These are phyloP conservation scores for Xylariaceae sp. DNA, from an alignment of 2,329 filamentous ascomycete species.

Conservation along the genomic window DNA sequence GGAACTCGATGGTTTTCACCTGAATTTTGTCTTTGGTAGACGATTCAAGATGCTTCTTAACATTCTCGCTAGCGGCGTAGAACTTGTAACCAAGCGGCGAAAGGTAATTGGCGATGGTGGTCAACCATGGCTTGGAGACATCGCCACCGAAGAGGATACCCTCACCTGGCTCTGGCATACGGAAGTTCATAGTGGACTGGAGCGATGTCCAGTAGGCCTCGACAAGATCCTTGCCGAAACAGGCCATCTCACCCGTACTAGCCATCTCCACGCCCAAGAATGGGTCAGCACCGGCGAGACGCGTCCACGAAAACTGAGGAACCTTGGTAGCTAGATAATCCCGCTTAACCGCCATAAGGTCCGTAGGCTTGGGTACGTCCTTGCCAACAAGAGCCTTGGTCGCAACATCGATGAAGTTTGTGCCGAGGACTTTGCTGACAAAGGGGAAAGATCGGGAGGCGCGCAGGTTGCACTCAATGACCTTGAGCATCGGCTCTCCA, in stretches of 20 bases:
- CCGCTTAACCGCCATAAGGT: constrained; percentile 84
- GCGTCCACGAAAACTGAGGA: constrained; percentile 97
- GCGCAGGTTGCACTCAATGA: constrained; percentile 97
- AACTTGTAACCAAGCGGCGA: constrained; percentile 90
- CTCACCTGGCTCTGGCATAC: constrained; percentile 87
- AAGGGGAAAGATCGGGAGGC: constrained; percentile 98
- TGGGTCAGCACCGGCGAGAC: constrained; percentile 91
- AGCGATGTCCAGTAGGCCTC: constrained; percentile 97
- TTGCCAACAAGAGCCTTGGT: constrained; percentile 86
- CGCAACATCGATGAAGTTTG: constrained; percentile 94
- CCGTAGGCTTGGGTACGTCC: constrained; percentile 74
- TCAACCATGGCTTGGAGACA: constrained; percentile 62
- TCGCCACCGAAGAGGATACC: constrained; percentile 93
- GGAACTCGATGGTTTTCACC: constrained; percentile 93
- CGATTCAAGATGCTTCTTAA: constrained; percentile 79
- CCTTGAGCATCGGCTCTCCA: constrained; percentile 74
- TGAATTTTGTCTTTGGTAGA: constrained; percentile 58
- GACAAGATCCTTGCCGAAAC: constrained; percentile 91
- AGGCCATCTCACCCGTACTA: constrained; percentile 95
- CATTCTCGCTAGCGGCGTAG: constrained; percentile 72
- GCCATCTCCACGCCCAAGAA: constrained; percentile 98
- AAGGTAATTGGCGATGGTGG: constrained; percentile 78
- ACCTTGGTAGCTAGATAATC: constrained; percentile 97
- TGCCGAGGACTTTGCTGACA: constrained; percentile 91
- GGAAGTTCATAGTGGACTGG: constrained; percentile 99